A percentile compares a stretch with the other conserved stretches of the same genome.
phyloP scores from a whole-genome alignment of 225 moss, liverwort and hornwort species.

The Bryoerythrophyllum caledonicum region DNA sequence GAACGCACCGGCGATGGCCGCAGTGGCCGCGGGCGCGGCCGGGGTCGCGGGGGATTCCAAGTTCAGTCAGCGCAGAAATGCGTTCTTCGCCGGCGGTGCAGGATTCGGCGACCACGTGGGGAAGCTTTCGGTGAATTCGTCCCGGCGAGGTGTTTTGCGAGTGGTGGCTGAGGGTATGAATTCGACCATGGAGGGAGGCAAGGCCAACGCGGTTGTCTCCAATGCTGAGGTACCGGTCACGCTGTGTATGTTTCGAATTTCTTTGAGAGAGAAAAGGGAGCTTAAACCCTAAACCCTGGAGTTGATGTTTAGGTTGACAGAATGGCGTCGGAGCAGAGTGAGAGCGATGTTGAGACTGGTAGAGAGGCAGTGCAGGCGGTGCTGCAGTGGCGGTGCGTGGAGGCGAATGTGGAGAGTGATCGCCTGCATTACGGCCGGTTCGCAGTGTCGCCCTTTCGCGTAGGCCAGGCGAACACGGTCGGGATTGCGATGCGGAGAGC shows the following conservation, averaged over 20 bases:
- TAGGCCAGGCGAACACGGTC: constrained; percentile 29
- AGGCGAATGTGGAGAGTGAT: constrained; percentile 10
- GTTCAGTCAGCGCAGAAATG: constrained; percentile 48
- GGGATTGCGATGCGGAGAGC: constrained; percentile 31
- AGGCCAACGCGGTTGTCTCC: not conserved
- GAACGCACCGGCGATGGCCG: constrained; percentile 36
- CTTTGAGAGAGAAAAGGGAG: not conserved
- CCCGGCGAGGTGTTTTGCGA: constrained; percentile 40
- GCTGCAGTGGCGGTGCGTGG: constrained; percentile 30
- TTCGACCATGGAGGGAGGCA: constrained; percentile 38
- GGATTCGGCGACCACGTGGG: constrained; percentile 47
- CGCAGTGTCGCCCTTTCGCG: constrained; percentile 17
- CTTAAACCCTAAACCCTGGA: not conserved
- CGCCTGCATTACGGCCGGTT: constrained; percentile 28
- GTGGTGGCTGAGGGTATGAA: constrained; percentile 92
- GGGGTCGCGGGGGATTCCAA: constrained; percentile 19
- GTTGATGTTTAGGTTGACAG: constrained; percentile 33
- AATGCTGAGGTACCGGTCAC: not conserved
- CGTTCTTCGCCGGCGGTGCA: constrained; percentile 70
- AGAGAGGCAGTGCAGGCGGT: not conserved
- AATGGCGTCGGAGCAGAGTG: constrained; percentile 8
- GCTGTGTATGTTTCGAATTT: not conserved
- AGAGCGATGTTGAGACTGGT: not conserved
- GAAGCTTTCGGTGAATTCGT: constrained; percentile 57
- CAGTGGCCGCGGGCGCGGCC: constrained; percentile 18